These are phyloP conservation scores for Tylopilus cervinicoccineus DNA, from an alignment of 768 basidiomycete species.

Conservation along the genomic window DNA sequence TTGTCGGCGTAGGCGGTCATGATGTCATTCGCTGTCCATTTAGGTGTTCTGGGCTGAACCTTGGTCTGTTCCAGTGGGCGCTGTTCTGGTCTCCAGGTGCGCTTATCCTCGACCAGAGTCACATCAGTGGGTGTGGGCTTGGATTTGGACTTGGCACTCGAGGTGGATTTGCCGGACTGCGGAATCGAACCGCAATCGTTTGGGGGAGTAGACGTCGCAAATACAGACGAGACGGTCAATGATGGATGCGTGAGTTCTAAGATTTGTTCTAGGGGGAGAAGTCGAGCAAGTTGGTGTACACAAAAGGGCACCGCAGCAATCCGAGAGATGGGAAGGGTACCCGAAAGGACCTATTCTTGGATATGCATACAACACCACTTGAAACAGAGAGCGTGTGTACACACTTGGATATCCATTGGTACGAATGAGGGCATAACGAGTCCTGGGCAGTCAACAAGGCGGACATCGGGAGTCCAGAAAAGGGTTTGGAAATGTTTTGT, in stretches of 20 bases:
- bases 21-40: constrained; percentile 87
- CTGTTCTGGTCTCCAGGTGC: constrained; percentile 68
- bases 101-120: constrained; percentile 51
- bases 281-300: constrained; percentile 60
- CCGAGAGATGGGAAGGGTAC: constrained; percentile 75
- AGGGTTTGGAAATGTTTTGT: constrained; percentile 96
- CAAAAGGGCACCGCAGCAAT: constrained; percentile 84
- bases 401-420: constrained; percentile 79
- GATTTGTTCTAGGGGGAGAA: constrained; percentile 76
- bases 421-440: constrained; percentile 85
- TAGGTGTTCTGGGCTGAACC: constrained; percentile 7
- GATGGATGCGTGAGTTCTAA: constrained; percentile 56
- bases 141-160: background rate
- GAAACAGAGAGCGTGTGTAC: background rate
- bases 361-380: background rate
- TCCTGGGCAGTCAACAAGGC: constrained; percentile 93
- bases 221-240: constrained; percentile 11
- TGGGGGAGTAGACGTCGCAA: background rate
- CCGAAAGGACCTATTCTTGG: constrained; percentile 53
- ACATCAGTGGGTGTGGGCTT: background rate
- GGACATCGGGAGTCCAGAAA: constrained; percentile 81
- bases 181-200: background rate
- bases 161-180: background rate
- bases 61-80: constrained; percentile 19
- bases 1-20: constrained; percentile 71